phyloP scores from a whole-genome alignment of 768 basidiomycete species.

The Xerocomus potaroensis region DNA sequence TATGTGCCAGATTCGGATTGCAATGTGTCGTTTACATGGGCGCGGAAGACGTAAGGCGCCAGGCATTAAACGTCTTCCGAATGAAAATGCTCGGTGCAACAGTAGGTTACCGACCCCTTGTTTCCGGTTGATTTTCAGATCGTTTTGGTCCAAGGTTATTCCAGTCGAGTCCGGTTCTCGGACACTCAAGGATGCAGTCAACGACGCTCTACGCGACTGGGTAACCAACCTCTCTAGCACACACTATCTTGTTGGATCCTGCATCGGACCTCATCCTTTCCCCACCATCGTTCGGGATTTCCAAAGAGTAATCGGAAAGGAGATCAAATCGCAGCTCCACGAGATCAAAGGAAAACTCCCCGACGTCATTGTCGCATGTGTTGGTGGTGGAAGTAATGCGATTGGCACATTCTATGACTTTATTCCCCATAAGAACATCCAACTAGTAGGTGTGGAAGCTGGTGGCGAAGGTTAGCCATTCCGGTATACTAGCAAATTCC shows the following conservation, averaged over 20 bases:
- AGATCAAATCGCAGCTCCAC: slow-evolving; percentile 85
- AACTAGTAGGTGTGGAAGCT: slow-evolving; percentile 92
- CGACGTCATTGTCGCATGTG: slow-evolving; percentile 93
- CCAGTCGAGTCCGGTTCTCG: slow-evolving; percentile 91
- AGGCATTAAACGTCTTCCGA: slow-evolving; percentile 96
- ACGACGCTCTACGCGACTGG: slow-evolving; percentile 98
- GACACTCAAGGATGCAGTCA: slow-evolving; percentile 97
- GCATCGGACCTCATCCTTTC: slow-evolving; percentile 98
- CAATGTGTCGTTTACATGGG: slow-evolving; percentile 99
- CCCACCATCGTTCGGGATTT: slow-evolving; percentile 98
- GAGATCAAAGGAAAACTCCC: slow-evolving; percentile 79
- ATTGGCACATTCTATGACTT: slow-evolving; percentile 99
- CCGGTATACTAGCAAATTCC: background rate
- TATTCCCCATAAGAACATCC: slow-evolving; percentile 80
- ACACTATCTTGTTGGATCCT: slow-evolving; percentile 96
- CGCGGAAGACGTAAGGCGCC: slow-evolving; percentile 91
- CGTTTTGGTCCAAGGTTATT: slow-evolving; percentile 57
- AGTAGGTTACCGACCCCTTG: slow-evolving; percentile 33
- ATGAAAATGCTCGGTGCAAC: slow-evolving; percentile 97
- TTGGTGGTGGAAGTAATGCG: slow-evolving; percentile 96
- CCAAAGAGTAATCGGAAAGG: slow-evolving; percentile 90
- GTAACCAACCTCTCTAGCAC: slow-evolving; percentile 92
- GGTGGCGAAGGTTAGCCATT: slow-evolving; percentile 87
- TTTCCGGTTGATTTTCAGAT: background rate
- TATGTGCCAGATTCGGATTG: slow-evolving; percentile 93